Evolutionary conservation across 2,329 filamentous ascomycete genomes (phyloP).

Genomic region (Aspergillus chevalieri): DNA sequence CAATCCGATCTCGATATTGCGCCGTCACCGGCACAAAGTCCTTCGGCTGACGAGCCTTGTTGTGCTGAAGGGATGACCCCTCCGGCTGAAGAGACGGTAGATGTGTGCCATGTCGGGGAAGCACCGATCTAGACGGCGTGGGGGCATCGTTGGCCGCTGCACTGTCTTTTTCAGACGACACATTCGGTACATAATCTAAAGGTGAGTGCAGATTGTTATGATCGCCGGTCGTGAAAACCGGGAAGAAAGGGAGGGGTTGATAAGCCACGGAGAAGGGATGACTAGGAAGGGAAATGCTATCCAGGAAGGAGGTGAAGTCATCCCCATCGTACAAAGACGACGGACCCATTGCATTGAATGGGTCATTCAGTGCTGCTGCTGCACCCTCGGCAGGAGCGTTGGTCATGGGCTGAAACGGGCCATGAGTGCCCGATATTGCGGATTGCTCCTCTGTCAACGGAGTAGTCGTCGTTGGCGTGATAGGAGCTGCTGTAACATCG

Average conservation of each 20-base stretch:
- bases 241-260: slow-evolving; percentile 28
- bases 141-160: slow-evolving; percentile 7
- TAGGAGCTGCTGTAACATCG: neutral
- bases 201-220: slow-evolving; percentile 3
- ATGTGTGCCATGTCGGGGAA: slow-evolving; percentile 28
- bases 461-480: slow-evolving; percentile 11
- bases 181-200: slow-evolving; percentile 17
- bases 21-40: slow-evolving; percentile 25
- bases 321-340: slow-evolving; percentile 21
- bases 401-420: slow-evolving; percentile 4
- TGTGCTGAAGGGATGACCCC: slow-evolving; percentile 16
- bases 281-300: slow-evolving; percentile 28
- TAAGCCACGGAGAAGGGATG: slow-evolving; percentile 29
- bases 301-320: slow-evolving; percentile 31
- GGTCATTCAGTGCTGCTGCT: slow-evolving; percentile 15
- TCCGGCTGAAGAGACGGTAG: slow-evolving; percentile 29
- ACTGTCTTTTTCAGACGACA: slow-evolving; percentile 10
- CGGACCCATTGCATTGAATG: slow-evolving; percentile 18
- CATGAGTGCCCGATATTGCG: slow-evolving; percentile 7
- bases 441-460: slow-evolving; percentile 20
- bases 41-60: slow-evolving; percentile 21
- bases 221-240: slow-evolving; percentile 13
- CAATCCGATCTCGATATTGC: slow-evolving; percentile 25
- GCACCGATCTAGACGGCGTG: slow-evolving; percentile 23
- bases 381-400: neutral